Evolutionary conservation across 495 filamentous ascomycete genomes (phyloP).

Genomic region (Amphirosellinia nigrospora): DNA sequence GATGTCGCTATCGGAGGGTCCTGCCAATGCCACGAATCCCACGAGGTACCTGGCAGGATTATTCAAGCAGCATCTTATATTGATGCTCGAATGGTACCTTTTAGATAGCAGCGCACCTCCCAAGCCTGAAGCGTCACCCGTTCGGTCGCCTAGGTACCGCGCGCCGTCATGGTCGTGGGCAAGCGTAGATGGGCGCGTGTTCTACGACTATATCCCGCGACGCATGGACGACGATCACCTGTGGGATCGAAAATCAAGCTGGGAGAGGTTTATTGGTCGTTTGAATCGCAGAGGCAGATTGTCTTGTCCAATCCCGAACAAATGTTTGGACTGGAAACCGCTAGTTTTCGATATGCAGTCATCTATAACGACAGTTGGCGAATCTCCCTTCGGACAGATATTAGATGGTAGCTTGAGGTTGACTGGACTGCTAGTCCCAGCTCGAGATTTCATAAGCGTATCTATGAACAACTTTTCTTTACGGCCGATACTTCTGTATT

Average conservation of each 20-base stretch:
- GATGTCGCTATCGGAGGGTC: not conserved
- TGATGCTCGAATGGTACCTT: slow-evolving; percentile 30
- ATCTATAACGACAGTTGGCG: not conserved
- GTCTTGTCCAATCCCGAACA: not conserved
- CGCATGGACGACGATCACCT: not conserved
- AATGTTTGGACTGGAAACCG: not conserved
- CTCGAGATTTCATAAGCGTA: not conserved
- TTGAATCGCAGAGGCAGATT: not conserved
- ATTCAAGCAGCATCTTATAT: slow-evolving; percentile 27
- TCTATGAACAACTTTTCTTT: not conserved
- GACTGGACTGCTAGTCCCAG: not conserved
- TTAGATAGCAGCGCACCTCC: not conserved
- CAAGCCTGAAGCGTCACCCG: not conserved
- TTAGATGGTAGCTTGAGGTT: not conserved
- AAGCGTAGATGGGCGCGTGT: slow-evolving; percentile 25
- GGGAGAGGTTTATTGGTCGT: not conserved
- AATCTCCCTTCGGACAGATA: not conserved
- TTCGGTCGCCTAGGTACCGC: slow-evolving; percentile 22
- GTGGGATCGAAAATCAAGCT: not conserved
- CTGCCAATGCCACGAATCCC: not conserved
- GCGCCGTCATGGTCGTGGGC: slow-evolving; percentile 41
- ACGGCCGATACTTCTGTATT: not conserved
- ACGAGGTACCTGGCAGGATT: slow-evolving; percentile 29
- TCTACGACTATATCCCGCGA: slow-evolving; percentile 6
- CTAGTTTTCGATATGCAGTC: not conserved